Evolutionary conservation across 2,329 filamentous ascomycete genomes (phyloP).

Genomic region (Trichoderma simmonsii): DNA sequence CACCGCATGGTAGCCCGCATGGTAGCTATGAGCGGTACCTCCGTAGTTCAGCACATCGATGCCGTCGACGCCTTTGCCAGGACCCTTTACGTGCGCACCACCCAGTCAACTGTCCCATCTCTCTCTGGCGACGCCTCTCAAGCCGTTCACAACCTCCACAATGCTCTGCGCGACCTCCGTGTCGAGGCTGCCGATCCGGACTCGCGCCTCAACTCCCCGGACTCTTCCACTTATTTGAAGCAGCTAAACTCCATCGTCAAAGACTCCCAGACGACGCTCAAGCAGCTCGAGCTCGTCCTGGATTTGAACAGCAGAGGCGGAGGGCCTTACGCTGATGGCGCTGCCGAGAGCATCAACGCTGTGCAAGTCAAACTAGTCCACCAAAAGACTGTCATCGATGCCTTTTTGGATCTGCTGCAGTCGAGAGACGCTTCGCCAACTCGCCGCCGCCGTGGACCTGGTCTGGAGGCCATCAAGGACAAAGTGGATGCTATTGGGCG

Average conservation of each 20-base stretch:
- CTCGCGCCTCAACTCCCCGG: slow-evolving; percentile 49
- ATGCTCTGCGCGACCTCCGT: slow-evolving; percentile 55
- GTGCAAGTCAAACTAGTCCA: slow-evolving; percentile 47
- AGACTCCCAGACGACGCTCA: slow-evolving; percentile 54
- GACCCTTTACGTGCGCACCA: slow-evolving; percentile 53
- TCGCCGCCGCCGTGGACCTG: slow-evolving; percentile 30
- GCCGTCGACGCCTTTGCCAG: slow-evolving; percentile 54
- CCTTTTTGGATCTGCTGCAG: slow-evolving; percentile 58
- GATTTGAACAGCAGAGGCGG: slow-evolving; percentile 41
- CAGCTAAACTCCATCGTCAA: slow-evolving; percentile 52
- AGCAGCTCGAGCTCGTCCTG: slow-evolving; percentile 52
- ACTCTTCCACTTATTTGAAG: slow-evolving; percentile 43
- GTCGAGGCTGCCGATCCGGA: slow-evolving; percentile 55
- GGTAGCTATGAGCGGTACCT: slow-evolving; percentile 32
- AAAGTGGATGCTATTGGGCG: slow-evolving; percentile 58
- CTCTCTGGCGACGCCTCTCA: slow-evolving; percentile 49
- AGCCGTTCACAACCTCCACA: slow-evolving; percentile 52
- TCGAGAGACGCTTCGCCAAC: slow-evolving; percentile 47
- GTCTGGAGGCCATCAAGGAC: slow-evolving; percentile 55
- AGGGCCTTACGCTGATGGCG: slow-evolving; percentile 31
- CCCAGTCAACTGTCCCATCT: slow-evolving; percentile 41
- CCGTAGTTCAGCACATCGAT: slow-evolving; percentile 48
- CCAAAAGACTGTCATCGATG: slow-evolving; percentile 52
- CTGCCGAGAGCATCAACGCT: slow-evolving; percentile 40
- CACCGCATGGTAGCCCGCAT: slow-evolving; percentile 18